phyloP scores from a whole-genome alignment of 2,329 filamentous ascomycete species.

The Monosporascus sp. region DNA sequence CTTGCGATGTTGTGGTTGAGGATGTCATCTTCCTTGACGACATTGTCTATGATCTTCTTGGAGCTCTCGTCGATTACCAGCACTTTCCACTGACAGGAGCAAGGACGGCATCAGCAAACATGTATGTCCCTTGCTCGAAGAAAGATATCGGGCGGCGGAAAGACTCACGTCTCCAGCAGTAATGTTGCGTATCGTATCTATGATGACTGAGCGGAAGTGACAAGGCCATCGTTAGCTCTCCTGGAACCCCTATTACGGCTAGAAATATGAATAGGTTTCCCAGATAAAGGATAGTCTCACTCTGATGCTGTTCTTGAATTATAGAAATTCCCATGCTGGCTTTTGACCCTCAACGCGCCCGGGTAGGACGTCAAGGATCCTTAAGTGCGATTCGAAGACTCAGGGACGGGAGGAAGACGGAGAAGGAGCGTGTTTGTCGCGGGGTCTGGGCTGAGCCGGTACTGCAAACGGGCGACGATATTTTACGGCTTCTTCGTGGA shows the following conservation, averaged over 20 bases:
- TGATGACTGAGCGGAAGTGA: slow-evolving; percentile 49
- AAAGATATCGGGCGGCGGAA: neutral
- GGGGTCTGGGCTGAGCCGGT: too few species aligned
- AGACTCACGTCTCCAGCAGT: slow-evolving; percentile 71
- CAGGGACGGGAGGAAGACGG: neutral
- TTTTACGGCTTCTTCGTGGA: too few species aligned
- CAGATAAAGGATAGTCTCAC: slow-evolving; percentile 39
- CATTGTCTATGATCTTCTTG: slow-evolving; percentile 82
- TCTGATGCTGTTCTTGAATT: slow-evolving; percentile 76
- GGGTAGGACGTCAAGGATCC: neutral
- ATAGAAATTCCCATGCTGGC: slow-evolving; percentile 76
- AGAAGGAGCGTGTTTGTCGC: neutral
- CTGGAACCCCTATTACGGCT: neutral
- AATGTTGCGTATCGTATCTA: slow-evolving; percentile 69
- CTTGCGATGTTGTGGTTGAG: slow-evolving; percentile 95
- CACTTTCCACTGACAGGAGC: slow-evolving; percentile 77
- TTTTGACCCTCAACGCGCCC: slow-evolving; percentile 13
- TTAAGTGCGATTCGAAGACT: neutral
- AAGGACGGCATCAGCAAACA: slow-evolving; percentile 12
- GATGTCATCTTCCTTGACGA: slow-evolving; percentile 91
- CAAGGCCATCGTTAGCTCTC: slow-evolving; percentile 9
- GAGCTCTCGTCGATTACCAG: slow-evolving; percentile 81
- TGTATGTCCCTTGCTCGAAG: neutral
- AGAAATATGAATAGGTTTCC: neutral
- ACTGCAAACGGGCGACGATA: too few species aligned